These are phyloP conservation scores for Blastocystis hominis DNA, from an alignment of 352 stramenopile genomes.

Conservation along the genomic window DNA sequence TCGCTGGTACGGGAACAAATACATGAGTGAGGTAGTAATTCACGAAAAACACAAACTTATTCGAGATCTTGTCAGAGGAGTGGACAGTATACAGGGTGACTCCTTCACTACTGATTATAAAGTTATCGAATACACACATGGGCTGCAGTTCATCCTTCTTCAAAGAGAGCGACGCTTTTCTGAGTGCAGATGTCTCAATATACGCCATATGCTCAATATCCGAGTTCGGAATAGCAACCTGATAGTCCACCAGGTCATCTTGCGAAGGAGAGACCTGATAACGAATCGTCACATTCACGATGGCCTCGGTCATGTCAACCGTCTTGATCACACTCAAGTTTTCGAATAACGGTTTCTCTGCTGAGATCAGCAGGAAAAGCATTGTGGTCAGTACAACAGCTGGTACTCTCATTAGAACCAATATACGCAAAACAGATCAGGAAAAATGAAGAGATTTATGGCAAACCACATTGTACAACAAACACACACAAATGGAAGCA, in stretches of 20 bases:
- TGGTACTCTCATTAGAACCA: background rate
- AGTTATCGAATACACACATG: background rate
- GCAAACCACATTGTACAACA: background rate
- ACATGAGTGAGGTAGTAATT: slow-evolving; percentile 19
- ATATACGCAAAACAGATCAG: background rate
- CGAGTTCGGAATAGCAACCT: background rate
- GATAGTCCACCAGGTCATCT: background rate
- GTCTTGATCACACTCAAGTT: slow-evolving; percentile 53
- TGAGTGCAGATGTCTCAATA: background rate
- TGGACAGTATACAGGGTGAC: background rate
- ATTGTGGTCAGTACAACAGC: background rate
- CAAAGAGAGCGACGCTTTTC: background rate
- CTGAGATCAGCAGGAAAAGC: background rate
- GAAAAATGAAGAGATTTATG: background rate
- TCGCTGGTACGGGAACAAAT: background rate
- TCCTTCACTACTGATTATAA: background rate
- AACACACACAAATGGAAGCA: background rate
- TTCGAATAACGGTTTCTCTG: background rate
- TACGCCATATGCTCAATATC: background rate
- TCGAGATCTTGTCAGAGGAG: background rate
- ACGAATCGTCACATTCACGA: slow-evolving; percentile 34
- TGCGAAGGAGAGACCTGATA: background rate
- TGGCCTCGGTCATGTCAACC: background rate
- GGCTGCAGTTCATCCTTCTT: background rate
- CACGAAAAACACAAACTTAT: background rate